phyloP scores from a whole-genome alignment of 192 early-diverging fungal species.

The Coemansia sp. region DNA sequence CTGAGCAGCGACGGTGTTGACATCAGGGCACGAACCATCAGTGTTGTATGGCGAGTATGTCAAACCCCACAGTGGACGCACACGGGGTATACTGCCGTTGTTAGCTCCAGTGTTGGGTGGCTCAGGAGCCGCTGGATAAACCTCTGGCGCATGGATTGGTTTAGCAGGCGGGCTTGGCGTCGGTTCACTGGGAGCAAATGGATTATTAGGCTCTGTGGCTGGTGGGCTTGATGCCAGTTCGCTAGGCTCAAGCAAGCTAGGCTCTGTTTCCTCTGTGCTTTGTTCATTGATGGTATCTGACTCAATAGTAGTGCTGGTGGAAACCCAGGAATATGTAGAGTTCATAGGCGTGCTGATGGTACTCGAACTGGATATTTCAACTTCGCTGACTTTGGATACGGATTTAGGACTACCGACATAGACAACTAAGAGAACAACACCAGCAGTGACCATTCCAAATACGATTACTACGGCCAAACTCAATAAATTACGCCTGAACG shows the following conservation, averaged over 20 bases:
- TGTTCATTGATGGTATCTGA: not conserved
- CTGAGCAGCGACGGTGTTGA: slow-evolving; percentile 25
- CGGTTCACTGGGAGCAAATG: no score
- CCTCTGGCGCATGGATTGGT: not conserved
- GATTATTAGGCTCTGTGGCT: no score
- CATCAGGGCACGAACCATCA: slow-evolving; percentile 49
- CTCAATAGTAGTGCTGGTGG: not conserved
- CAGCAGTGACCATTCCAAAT: slow-evolving; percentile 4
- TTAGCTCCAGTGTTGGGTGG: not conserved
- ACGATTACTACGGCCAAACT: not conserved
- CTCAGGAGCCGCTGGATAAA: not conserved
- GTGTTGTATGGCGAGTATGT: slow-evolving; percentile 53
- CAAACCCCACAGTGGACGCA: slow-evolving; percentile 43
- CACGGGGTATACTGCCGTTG: not conserved
- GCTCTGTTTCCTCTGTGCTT: not conserved
- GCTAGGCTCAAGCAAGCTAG: no score
- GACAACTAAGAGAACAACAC: slow-evolving; percentile 4
- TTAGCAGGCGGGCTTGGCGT: not conserved
- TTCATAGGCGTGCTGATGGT: not conserved
- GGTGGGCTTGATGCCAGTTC: no score
- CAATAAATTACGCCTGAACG: not conserved
- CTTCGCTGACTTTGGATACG: not conserved
- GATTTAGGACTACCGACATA: not conserved
- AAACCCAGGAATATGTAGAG: not conserved
- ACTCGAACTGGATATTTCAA: not conserved